A percentile compares a stretch with the other conserved stretches of the same genome.
Conservation (phyloP, 2,329 filamentous ascomycete genomes). For the Bipolaris victoriae region DNA sequence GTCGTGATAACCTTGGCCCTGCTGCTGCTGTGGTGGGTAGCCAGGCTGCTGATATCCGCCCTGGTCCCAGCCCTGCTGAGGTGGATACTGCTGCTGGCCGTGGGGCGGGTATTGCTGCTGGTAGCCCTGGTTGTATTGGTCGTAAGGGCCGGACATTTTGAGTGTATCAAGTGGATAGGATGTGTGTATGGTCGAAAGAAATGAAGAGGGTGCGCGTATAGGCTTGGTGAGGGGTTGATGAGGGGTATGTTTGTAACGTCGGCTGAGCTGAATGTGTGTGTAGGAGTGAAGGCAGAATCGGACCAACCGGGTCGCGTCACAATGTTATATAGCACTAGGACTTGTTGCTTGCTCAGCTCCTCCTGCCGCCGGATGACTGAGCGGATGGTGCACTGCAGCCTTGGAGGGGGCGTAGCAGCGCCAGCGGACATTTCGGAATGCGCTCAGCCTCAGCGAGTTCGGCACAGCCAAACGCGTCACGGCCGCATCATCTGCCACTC, state of each 20-base stretch:
- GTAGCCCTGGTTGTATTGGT: constrained; percentile 50
- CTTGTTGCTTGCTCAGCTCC: constrained; percentile 17
- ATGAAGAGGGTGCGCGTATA: neutral
- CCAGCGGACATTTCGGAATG: constrained; percentile 31
- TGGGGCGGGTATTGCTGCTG: constrained; percentile 49
- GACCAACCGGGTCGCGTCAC: constrained; percentile 6
- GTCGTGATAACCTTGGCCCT: constrained; percentile 42
- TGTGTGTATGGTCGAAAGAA: too few relatives aligned
- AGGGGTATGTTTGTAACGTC: constrained; percentile 14
- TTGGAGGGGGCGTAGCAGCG: constrained; percentile 38
- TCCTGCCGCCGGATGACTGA: constrained; percentile 34
- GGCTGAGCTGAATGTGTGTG: neutral
- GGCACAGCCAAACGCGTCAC: constrained; percentile 14
- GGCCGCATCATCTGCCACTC: constrained; percentile 13
- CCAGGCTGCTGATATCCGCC: constrained; percentile 38
- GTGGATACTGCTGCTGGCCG: constrained; percentile 37
- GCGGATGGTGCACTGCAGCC: constrained; percentile 16
- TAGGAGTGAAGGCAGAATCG: constrained; percentile 2
- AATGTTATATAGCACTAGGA: constrained; percentile 21
- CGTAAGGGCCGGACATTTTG: constrained; percentile 61
- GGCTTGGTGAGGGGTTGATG: constrained; percentile 20
- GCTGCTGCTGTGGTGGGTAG: constrained; percentile 41
- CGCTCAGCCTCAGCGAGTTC: constrained; percentile 40
- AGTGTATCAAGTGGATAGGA: constrained; percentile 4
- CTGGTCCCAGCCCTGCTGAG: constrained; percentile 42